Evolutionary conservation across 2,329 filamentous ascomycete genomes (phyloP), one percentile per base, ranked within the genome.

Genomic region (Trichophaea hybrida): DNA sequence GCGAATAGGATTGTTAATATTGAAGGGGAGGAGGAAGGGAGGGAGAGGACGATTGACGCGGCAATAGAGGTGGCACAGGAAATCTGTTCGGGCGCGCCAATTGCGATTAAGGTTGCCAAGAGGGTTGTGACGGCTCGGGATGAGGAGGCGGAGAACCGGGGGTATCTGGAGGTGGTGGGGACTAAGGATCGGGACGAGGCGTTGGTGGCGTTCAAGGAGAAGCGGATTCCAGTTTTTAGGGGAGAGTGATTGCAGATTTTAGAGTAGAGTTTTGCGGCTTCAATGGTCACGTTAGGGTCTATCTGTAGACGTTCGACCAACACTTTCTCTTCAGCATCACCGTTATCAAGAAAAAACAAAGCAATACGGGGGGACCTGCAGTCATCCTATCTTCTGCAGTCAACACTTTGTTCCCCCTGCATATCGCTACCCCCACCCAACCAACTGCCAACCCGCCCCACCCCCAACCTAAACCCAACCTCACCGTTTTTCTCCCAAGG

Each of bases 171-270:
- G 32, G 88, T 97, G 3, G 79, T 96, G 13, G 79, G 78, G 63
- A 95, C 88, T 0, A 84, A 90, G 70, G 93, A 98, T 75, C 78
- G 90, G 61, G 77, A 88, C 68, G 93, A 97, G 77, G 93, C 93
- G 38, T 75, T 98, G 64, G 80, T 75, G 71, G 93, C 93, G 0
- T 98, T 98, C 74, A 77, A 75, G 57, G 84, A 87, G 75, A 87
- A 86, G 78, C 78, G 84, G 68, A 83, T 79, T 72, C 83, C 83
- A 13, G 75, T 75, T n/a, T 87, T 85, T 69, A 82, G 76, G 66
- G 83, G 83, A 10, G 70, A 74, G 50, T 53, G 37, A 51, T 15
- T n/a, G 5, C 24, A 46, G n/a, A 46, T 46, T 46, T 46, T 46
- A 24, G 24, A 24, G 24, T 24, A 24, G 24, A 24, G 1, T 1